Evolutionary conservation across 352 stramenopile genomes (phyloP).

Genomic region (Globisporangium paroecandrum): DNA sequence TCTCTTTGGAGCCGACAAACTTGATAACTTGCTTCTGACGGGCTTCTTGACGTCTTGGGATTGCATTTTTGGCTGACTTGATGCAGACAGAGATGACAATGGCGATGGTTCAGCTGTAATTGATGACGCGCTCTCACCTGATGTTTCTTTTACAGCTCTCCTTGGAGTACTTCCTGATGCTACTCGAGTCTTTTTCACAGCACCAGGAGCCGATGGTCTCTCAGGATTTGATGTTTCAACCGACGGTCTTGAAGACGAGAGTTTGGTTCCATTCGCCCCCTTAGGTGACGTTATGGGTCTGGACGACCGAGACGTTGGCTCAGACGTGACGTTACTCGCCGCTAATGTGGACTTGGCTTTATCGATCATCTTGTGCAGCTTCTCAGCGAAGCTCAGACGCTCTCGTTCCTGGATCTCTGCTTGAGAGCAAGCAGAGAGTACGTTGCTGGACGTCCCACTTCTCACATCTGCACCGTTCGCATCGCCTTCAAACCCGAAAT

Average conservation of each 20-base stretch:
- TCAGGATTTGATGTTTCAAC: background rate
- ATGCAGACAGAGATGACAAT: background rate
- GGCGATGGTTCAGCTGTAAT: background rate
- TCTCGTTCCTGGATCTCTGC: conserved; percentile 50
- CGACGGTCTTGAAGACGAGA: background rate
- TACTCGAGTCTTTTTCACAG: conserved; percentile 5
- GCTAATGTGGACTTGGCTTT: conserved; percentile 69
- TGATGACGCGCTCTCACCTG: background rate
- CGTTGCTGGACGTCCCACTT: conserved; percentile 9
- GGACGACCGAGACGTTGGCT: background rate
- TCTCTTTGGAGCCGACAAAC: conserved; percentile 1
- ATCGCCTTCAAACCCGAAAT: conserved; percentile 16
- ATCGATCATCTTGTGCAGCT: conserved; percentile 87
- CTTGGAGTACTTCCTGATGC: background rate
- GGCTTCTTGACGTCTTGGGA: conserved; percentile 5
- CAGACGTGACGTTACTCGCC: conserved; percentile 11
- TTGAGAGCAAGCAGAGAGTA: conserved; percentile 23
- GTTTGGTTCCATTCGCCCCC: background rate
- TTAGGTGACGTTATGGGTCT: conserved; percentile 5
- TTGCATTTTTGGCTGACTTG: conserved; percentile 6
- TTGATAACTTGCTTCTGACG: conserved; percentile 11
- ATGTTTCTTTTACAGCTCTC: background rate
- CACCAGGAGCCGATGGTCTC: background rate
- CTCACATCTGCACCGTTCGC: background rate
- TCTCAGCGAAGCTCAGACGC: conserved; percentile 77